A percentile compares a stretch with the other conserved stretches of the same genome.
Evolutionary conservation across 345 rosid species (phyloP).

Genomic region (Pistacia atlantica): DNA sequence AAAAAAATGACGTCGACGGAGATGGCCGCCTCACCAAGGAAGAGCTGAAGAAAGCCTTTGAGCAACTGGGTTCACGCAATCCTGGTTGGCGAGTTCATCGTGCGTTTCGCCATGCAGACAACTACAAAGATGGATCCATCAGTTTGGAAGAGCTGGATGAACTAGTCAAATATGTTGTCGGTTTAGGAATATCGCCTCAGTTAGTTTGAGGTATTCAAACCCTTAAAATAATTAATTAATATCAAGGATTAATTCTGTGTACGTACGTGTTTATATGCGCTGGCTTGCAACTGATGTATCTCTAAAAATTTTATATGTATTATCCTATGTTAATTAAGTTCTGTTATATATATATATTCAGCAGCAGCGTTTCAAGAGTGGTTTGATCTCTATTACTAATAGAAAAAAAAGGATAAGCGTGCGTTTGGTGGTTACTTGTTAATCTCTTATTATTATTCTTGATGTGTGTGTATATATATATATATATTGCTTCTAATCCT

Average conservation of each 20-base stretch:
- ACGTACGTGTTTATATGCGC: neutral
- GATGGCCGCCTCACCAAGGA: slow-evolving; percentile 28
- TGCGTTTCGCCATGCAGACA: slow-evolving; percentile 25
- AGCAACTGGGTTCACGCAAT: slow-evolving; percentile 25
- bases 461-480: too few relatives aligned
- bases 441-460: too few relatives aligned
- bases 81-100: slow-evolving; percentile 30
- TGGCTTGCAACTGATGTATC: neutral
- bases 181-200: slow-evolving; percentile 9
- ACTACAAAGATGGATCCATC: slow-evolving; percentile 28
- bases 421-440: too few relatives aligned
- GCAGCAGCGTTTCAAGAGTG: too few relatives aligned
- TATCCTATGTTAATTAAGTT: neutral
- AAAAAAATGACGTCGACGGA: slow-evolving; percentile 23
- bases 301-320: too few relatives aligned
- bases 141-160: slow-evolving; percentile 21
- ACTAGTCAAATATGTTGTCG: slow-evolving; percentile 26
- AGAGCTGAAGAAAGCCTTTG: slow-evolving; percentile 26
- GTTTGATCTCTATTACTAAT: too few relatives aligned
- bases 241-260: too few relatives aligned
- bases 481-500: too few relatives aligned
- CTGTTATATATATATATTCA: too few relatives aligned
- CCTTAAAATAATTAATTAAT: neutral
- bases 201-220: neutral
- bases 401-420: too few relatives aligned